phyloP scores from a whole-genome alignment of 1,284 basidiomycete species.

The Sutorius eximius region DNA sequence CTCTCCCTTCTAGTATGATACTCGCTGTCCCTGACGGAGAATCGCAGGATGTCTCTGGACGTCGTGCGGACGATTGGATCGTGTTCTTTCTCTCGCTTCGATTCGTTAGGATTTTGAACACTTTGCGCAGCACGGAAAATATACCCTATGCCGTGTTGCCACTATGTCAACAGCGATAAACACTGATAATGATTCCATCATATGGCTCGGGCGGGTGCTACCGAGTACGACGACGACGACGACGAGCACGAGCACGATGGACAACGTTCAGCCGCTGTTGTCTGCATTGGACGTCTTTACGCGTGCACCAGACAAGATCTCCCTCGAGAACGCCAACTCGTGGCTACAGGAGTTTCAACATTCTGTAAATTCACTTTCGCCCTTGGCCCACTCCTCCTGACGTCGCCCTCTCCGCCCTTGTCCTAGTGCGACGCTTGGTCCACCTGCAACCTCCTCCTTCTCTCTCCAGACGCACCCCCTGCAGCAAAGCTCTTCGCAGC shows the following conservation, averaged over 20 bases:
- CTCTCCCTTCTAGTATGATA: constrained; percentile 54
- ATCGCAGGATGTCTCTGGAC: constrained; percentile 32
- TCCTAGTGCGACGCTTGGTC: constrained; percentile 93
- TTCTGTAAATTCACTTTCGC: constrained; percentile 83
- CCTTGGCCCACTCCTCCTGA: constrained; percentile 62
- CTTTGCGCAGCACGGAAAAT: constrained; percentile 34
- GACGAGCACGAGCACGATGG: constrained; percentile 42
- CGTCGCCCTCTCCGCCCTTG: constrained; percentile 46
- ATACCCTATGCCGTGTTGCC: constrained; percentile 39
- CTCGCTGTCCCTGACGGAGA: constrained; percentile 36
- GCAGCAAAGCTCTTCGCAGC: constrained; percentile 93
- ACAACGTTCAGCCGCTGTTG: constrained; percentile 67
- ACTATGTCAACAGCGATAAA: constrained; percentile 38
- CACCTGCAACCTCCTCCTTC: constrained; percentile 89
- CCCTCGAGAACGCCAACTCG: constrained; percentile 83
- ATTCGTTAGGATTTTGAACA: constrained; percentile 31
- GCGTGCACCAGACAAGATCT: constrained; percentile 76
- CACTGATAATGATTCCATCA: constrained; percentile 22
- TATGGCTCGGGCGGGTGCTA: neutral
- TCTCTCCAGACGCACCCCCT: constrained; percentile 74
- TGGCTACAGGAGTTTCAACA: constrained; percentile 97
- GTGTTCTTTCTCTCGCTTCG: constrained; percentile 15
- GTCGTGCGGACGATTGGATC: constrained; percentile 36
- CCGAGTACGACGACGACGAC: constrained; percentile 5
- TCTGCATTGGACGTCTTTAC: constrained; percentile 75